phyloP scores from a whole-genome alignment of 2,329 filamentous ascomycete genomes.

The Ascochyta lentis region DNA sequence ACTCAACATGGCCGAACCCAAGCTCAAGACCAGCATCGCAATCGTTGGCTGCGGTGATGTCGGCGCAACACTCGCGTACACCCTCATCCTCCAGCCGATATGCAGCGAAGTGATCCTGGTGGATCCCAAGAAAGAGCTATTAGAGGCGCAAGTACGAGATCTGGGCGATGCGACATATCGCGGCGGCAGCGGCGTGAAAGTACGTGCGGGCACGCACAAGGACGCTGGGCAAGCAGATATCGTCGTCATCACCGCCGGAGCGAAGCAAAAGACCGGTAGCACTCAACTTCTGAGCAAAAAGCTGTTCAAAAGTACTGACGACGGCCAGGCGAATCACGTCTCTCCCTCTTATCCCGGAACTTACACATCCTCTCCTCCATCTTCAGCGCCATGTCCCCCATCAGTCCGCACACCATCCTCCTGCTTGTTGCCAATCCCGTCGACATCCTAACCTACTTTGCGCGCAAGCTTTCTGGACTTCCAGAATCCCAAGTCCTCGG shows the following conservation, averaged over 20 bases:
- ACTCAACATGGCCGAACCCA: slow-evolving; percentile 30
- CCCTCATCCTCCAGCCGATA: slow-evolving; percentile 59
- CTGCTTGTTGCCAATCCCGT: slow-evolving; percentile 63
- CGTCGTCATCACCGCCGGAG: slow-evolving; percentile 62
- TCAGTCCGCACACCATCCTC: slow-evolving; percentile 56
- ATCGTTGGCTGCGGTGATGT: slow-evolving; percentile 61
- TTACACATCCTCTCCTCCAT: slow-evolving; percentile 57
- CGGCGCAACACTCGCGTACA: slow-evolving; percentile 59
- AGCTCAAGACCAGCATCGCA: slow-evolving; percentile 52
- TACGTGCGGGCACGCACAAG: slow-evolving; percentile 53
- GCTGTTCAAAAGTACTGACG: slow-evolving; percentile 2
- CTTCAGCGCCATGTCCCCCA: slow-evolving; percentile 57
- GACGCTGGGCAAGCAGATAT: slow-evolving; percentile 63
- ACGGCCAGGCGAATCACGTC: slow-evolving; percentile 52
- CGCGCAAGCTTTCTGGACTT: slow-evolving; percentile 56
- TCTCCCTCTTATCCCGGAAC: slow-evolving; percentile 58
- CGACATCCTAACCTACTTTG: slow-evolving; percentile 61
- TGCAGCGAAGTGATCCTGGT: slow-evolving; percentile 61
- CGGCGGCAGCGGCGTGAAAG: slow-evolving; percentile 52
- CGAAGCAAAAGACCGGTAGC: slow-evolving; percentile 56
- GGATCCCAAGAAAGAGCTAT: slow-evolving; percentile 56
- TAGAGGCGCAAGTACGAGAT: slow-evolving; percentile 60
- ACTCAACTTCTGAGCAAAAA: not conserved
- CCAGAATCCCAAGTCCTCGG: slow-evolving; percentile 60
- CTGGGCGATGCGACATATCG: slow-evolving; percentile 59